A percentile compares a stretch with the other conserved stretches of the same genome.
phyloP scores from a whole-genome alignment of 2,329 filamentous ascomycete genomes.

The Mycosphaerella sp. region DNA sequence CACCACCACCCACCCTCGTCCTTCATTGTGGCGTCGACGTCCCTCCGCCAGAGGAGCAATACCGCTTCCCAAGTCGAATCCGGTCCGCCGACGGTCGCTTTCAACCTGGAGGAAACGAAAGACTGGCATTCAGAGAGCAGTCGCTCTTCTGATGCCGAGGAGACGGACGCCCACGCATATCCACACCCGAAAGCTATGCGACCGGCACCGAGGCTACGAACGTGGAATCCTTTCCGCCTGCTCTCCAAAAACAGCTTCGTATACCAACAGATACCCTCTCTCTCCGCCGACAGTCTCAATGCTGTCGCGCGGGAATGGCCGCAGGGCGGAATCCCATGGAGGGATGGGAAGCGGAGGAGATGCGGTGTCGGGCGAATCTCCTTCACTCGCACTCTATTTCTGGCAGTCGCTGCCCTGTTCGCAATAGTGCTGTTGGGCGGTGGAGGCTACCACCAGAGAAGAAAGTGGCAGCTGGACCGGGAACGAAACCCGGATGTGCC shows the following conservation, averaged over 20 bases:
- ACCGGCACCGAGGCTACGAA: conserved; percentile 32
- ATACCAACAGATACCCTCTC: conserved; percentile 40
- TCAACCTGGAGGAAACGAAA: conserved; percentile 24
- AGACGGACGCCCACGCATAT: conserved; percentile 4
- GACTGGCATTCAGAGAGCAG: conserved; percentile 23
- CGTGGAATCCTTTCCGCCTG: conserved; percentile 42
- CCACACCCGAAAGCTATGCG: conserved; percentile 20
- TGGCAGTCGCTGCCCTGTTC: conserved; percentile 36
- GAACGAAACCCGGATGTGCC: conserved; percentile 32
- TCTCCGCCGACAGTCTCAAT: conserved; percentile 35
- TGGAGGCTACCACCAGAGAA: conserved; percentile 34
- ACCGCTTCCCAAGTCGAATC: conserved; percentile 4
- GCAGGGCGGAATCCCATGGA: conserved; percentile 36
- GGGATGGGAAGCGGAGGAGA: conserved; percentile 15
- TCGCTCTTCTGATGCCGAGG: conserved; percentile 23
- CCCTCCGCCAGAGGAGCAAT: conserved; percentile 7
- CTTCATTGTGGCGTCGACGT: background rate
- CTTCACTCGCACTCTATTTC: conserved; percentile 37
- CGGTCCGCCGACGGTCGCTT: background rate
- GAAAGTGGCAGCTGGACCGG: conserved; percentile 5
- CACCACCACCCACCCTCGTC: background rate
- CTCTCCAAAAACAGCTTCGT: conserved; percentile 38
- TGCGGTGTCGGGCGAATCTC: conserved; percentile 33
- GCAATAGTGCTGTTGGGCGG: conserved; percentile 39
- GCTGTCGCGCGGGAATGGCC: conserved; percentile 17